Evolutionary conservation across 805 yeast genomes (phyloP), one percentile per base, ranked within the genome.

Genomic region (Myxozyma neglecta): DNA sequence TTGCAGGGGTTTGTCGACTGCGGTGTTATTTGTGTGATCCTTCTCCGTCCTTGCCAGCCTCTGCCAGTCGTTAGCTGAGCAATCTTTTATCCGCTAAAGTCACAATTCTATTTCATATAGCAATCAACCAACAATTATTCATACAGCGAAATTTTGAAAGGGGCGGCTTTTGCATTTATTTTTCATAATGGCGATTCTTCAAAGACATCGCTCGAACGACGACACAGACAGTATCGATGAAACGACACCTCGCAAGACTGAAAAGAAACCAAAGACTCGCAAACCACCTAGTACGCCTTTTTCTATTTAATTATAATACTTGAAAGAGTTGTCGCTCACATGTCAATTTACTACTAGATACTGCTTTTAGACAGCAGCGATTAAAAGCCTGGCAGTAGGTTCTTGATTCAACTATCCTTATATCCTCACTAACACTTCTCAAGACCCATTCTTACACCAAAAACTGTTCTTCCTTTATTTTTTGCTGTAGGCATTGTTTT

Each of bases 391-490:
- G 87, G 88, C 88, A 84, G 73, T 67, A 64, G 49, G 69, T 66
- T 8, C 5, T 35, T 18, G 3, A 7, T n/a, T 4, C 5, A 34
- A 24, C 8, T 34, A 24, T 39, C 18, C 34, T 34, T 14, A 29
- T 20, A 16, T 52, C 34, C n/a, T 13, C 36, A 24, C 51, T 32
- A 53, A 44, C 29, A 32, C 43, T 2, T 48, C n/a, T 39, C 6
- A 29, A 67, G 70, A 50, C 99, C 98, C 1, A 90, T 94, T 57
- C 81, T 94, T 59, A 89, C 97, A 1, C 97, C 98, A 14, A 86
- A 86, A 67, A 86, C 96, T 16, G 97, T 93, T 50, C 81, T 94
- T 49, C 98, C 98, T 2, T 78, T 93, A 55, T 79, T 94, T 59
- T 80, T 91, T 52, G 67, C 88, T 29, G 76, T 89, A 47, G 90